Evolutionary conservation across 2,329 filamentous ascomycete species (phyloP), one percentile per base, ranked within the genome.

Genomic region (Arthrocladium fulminans): DNA sequence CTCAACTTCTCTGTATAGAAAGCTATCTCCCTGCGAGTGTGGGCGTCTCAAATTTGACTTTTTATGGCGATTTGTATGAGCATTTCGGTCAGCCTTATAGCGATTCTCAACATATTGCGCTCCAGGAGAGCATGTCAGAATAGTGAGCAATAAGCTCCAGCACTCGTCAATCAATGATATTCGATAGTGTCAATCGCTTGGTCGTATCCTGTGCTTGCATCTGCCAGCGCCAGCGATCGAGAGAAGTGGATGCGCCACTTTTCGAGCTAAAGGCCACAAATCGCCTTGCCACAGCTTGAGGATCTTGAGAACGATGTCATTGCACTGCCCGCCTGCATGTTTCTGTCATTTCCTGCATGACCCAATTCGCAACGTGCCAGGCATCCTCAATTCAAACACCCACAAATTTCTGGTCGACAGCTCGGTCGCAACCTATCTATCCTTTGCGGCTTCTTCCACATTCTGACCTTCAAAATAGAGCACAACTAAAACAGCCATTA

Each of bases 401-500:
- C 17, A 7, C 7, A 7, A 35, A 9, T 15, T 15, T 35, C 32
- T n/a, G 6, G 13, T 29, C 7, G 27, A 29, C 27, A 29, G 13
- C 7, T 29, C 27, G 27, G 7, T 7, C 7, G 27, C 27, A 29
- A 7, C 13, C 13, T 7, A 29, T 7, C 27, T 29, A 29, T 29
- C 27, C 27, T 13, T 29, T 29, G 7, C 27, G 13, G n/a, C n/a
- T n/a, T n/a, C n/a, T n/a, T n/a, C n/a, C n/a, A n/a, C n/a, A n/a
- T n/a, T n/a, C n/a, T n/a, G n/a, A n/a, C n/a, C n/a, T n/a, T n/a
- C n/a, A n/a, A n/a, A n/a, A n/a, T n/a, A n/a, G n/a, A 35, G 7
- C 13, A 35, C 32, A 7, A 35, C 39, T 15, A 41, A 13, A 41
- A 24, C n/a, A n/a, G 3, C 37, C 41, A 39, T 56, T 60, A 54